Evolutionary conservation across 1,284 basidiomycete species (phyloP).

Genomic region (Marasmius fiardii): DNA sequence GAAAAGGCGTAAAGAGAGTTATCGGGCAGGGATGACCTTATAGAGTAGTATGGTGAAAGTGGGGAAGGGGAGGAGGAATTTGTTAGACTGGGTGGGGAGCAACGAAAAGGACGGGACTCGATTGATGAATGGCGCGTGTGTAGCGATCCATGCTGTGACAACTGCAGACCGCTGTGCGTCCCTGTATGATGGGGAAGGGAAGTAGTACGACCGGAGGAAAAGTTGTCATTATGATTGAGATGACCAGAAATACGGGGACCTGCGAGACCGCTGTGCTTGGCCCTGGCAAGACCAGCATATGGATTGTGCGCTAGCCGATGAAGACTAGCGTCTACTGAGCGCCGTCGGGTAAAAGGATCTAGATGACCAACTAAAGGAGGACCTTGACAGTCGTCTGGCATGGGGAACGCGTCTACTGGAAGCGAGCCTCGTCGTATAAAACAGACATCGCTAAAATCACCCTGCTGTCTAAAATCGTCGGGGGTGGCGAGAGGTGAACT

Average conservation of each 20-base stretch:
- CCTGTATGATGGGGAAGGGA: conserved; percentile 1
- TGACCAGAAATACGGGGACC: conserved; percentile 34
- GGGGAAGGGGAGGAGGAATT: conserved; percentile 35
- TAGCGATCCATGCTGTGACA: conserved; percentile 6
- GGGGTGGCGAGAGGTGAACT: conserved; percentile 23
- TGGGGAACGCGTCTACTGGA: conserved; percentile 39
- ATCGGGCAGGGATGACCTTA: conserved; percentile 44
- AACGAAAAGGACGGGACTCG: conserved; percentile 28
- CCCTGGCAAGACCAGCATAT: conserved; percentile 54
- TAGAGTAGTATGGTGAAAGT: conserved; percentile 34
- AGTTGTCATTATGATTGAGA: conserved; percentile 15
- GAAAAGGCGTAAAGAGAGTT: conserved; percentile 47
- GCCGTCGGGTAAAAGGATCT: conserved; percentile 44
- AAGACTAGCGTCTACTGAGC: conserved; percentile 59
- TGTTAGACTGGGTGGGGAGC: conserved; percentile 26
- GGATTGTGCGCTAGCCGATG: conserved; percentile 61
- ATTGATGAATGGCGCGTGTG: conserved; percentile 23
- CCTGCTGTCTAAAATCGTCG: conserved; percentile 21
- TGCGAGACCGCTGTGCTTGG: conserved; percentile 49
- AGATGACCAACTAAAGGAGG: conserved; percentile 32
- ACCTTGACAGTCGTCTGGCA: conserved; percentile 22
- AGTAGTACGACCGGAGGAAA: conserved; percentile 3
- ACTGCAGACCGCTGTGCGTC: not conserved
- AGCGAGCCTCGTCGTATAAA: conserved; percentile 46
- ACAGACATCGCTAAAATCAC: conserved; percentile 12